Base-by-base conservation (phyloP, 2,329 filamentous ascomycete species). In the Sporothrix phasma region DNA sequence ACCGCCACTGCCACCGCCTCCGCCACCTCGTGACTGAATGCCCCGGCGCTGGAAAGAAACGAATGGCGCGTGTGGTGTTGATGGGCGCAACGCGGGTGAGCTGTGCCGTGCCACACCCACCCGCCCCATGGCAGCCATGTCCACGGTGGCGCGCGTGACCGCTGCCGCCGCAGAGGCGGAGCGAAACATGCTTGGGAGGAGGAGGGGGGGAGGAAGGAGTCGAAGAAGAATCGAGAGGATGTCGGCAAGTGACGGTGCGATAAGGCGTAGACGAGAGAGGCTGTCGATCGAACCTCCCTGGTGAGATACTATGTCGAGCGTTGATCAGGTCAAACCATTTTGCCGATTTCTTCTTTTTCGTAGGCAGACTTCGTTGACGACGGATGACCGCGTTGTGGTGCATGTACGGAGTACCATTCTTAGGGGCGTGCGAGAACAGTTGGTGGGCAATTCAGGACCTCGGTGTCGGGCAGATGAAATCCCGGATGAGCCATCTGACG, bases 401-500 rank as follows among this genome's bases (percentile, higher is more conserved):
- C 2, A 22, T 15, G n/a, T 24, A 7, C n/a, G n/a, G n/a, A n/a
- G n/a, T n/a, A n/a, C n/a, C n/a, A n/a, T n/a, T n/a, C n/a, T n/a
- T n/a, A n/a, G n/a, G n/a, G n/a, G n/a, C n/a, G n/a, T n/a, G n/a
- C n/a, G n/a, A n/a, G n/a, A n/a, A n/a, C n/a, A n/a, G n/a, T 10
- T 39, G n/a, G 26, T 51, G 26, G 47, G 26, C 47, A 3, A 26
- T 31, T 26, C 37, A 43, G 31, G 11, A 29, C 22, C 45, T 54
- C 45, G 29, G 46, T n/a, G 34, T 62, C 37, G 46, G 45, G 22
- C 22, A 41, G 47, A 39, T 53, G 61, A 51, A 62, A 62, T 54
- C 46, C 45, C 47, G 46, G 46, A n/a, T 37, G 17, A 26, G 47
- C 26, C 26, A 13, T 19, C 26, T n/a, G 47, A 56, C 60, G 46